These are phyloP conservation scores for Pythium sp. DNA, from an alignment of 352 stramenopile genomes.

Conservation along the genomic window DNA sequence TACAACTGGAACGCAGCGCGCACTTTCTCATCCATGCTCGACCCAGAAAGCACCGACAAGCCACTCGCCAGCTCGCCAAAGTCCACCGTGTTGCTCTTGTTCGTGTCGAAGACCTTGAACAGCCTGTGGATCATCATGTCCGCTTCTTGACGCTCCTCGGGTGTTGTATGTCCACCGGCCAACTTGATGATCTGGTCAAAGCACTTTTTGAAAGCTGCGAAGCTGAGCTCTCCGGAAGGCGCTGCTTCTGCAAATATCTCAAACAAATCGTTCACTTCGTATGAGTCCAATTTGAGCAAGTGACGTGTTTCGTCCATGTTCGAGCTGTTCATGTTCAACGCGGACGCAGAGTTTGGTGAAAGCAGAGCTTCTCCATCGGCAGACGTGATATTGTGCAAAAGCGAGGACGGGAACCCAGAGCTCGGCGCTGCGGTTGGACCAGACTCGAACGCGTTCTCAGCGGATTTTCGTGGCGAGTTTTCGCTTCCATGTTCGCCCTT, in stretches of 20 bases:
- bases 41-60: constrained; percentile 80
- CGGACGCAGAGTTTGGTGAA: constrained; percentile 41
- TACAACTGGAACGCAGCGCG: constrained; percentile 84
- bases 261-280: constrained; percentile 86
- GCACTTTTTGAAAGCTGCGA: constrained; percentile 84
- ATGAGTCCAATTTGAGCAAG: constrained; percentile 82
- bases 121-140: constrained; percentile 78
- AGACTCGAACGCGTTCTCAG: neutral
- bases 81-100: constrained; percentile 85
- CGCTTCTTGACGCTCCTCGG: constrained; percentile 70
- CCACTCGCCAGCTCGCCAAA: constrained; percentile 85
- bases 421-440: neutral
- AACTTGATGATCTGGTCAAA: constrained; percentile 87
- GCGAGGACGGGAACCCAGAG: constrained; percentile 31
- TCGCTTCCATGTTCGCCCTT: constrained; percentile 4
- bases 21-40: constrained; percentile 86
- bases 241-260: constrained; percentile 86
- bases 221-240: constrained; percentile 72
- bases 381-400: constrained; percentile 39
- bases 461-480: constrained; percentile 3
- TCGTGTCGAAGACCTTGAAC: constrained; percentile 82
- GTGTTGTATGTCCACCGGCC: constrained; percentile 61
- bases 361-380: constrained; percentile 39
- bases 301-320: constrained; percentile 74
- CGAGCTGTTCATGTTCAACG: constrained; percentile 64